Evolutionary conservation across 164 flowering plant genomes (phyloP).

Genomic region (Annona squamosa): DNA sequence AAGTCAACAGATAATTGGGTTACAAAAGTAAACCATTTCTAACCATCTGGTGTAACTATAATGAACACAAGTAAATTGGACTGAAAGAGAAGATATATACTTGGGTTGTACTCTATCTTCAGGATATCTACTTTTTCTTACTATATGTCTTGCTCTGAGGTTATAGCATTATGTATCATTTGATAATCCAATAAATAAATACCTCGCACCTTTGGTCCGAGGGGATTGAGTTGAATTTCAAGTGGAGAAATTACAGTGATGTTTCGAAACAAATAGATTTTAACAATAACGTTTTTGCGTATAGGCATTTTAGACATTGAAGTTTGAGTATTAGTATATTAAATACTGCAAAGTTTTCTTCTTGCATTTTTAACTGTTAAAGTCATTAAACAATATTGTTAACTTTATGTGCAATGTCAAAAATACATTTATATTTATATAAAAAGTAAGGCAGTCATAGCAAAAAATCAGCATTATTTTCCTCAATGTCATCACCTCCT

Average conservation of each 20-base stretch:
- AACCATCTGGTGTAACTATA: neutral
- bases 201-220: neutral
- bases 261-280: neutral
- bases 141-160: neutral
- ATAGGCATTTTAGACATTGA: too few relatives aligned
- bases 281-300: neutral
- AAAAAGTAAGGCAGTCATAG: too few relatives aligned
- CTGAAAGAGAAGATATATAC: neutral
- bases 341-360: too few relatives aligned
- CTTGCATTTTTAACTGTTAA: too few relatives aligned
- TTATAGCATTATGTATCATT: neutral
- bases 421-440: too few relatives aligned
- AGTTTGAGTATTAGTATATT: too few relatives aligned
- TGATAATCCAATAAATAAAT: neutral
- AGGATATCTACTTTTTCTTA: neutral
- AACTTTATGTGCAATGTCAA: too few relatives aligned
- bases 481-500: too few relatives aligned
- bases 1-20: neutral
- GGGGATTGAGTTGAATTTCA: neutral
- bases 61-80: neutral
- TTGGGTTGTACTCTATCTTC: neutral
- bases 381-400: too few relatives aligned
- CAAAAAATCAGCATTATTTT: too few relatives aligned
- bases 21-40: neutral
- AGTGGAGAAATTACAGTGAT: neutral